These are phyloP conservation scores for Tolypocladium ovalisporum DNA, from an alignment of 2,329 filamentous ascomycete species.

Conservation along the genomic window DNA sequence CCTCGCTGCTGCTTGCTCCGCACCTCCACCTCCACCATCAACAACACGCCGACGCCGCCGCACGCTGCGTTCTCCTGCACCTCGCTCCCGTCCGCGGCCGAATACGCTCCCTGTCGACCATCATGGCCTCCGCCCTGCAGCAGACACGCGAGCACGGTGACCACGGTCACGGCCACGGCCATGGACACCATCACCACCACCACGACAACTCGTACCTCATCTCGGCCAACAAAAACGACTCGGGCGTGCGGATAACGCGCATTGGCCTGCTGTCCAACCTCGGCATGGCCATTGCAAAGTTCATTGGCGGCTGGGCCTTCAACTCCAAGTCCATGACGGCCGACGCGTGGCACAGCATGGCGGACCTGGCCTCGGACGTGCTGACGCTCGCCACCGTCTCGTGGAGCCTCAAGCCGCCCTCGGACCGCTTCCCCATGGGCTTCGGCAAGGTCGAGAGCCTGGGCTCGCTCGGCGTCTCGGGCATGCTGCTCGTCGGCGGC, in stretches of 20 bases:
- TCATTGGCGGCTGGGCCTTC: conserved; percentile 84
- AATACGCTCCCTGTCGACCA: conserved; percentile 10
- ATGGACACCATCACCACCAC: conserved; percentile 61
- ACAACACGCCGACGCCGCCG: conserved; percentile 1
- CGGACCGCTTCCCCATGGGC: conserved; percentile 73
- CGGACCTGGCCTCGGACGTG: conserved; percentile 89
- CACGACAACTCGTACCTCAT: conserved; percentile 83
- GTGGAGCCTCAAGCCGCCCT: conserved; percentile 80
- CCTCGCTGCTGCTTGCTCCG: background rate
- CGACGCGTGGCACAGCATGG: conserved; percentile 91
- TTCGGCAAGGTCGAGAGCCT: conserved; percentile 98
- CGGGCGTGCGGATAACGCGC: conserved; percentile 51
- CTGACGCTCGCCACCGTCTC: conserved; percentile 91
- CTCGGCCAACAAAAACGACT: conserved; percentile 67
- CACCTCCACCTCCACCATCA: background rate
- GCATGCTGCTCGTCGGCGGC: conserved; percentile 79
- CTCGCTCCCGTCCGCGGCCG: conserved; percentile 10
- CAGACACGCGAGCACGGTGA: conserved; percentile 20
- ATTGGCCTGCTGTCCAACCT: conserved; percentile 68
- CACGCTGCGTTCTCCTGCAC: conserved; percentile 7
- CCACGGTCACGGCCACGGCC: conserved; percentile 31
- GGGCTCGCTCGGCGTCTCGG: conserved; percentile 84
- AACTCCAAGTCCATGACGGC: conserved; percentile 89
- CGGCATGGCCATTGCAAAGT: conserved; percentile 89
- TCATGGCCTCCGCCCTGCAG: conserved; percentile 19